Evolutionary conservation across 2,329 filamentous ascomycete species (phyloP), one percentile per base, ranked within the genome.

Genomic region (Phaeoacremonium minimum): DNA sequence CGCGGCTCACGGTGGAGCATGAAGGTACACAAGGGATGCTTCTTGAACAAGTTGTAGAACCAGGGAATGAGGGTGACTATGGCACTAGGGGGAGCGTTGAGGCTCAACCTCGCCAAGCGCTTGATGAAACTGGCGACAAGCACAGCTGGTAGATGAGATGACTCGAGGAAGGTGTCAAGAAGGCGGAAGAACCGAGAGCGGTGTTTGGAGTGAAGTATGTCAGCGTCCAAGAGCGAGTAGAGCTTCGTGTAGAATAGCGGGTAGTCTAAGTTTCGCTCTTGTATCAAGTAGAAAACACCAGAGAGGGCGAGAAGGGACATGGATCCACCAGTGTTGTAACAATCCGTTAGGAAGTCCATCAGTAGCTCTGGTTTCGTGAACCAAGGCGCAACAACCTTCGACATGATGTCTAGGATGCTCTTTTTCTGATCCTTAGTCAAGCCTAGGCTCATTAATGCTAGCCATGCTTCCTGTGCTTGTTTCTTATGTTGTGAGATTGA

Each of bases 91-190:
- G 94, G 91, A 0, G 88, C 90, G 52, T 87, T 82, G n/a, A 98
- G 73, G 13, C 87, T 78, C 26, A 97, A 71, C 35, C 91, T 76
- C 4, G 89, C 80, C 7, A 98, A 73, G n/a, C 87, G 79, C 64
- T 98, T 98, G 66, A 98, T 82, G 63, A 98, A 98, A 61, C 89
- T 95, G 11, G 93, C 91, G 3, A 98, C 87, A 28, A 98, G 71
- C 4, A 83, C 80, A 5, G 88, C 89, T 4, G 94, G 93, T 51
- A 98, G 74, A 76, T 98, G 94, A 4, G 88, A 90, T 1, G 91
- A 97, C 5, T 75, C 76, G 48, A 98, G 75, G 63, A 97, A 98
- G 4, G 84, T 89, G 51, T 96, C 88, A 40, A 98, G 68, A 13
- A 97, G 73, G 34, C 93, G 85, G 66, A 98, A 93, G 65, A 98